These are phyloP conservation scores for Pseudogymnoascus sp. DNA, from an alignment of 2,329 filamentous ascomycete species.

Conservation along the genomic window DNA sequence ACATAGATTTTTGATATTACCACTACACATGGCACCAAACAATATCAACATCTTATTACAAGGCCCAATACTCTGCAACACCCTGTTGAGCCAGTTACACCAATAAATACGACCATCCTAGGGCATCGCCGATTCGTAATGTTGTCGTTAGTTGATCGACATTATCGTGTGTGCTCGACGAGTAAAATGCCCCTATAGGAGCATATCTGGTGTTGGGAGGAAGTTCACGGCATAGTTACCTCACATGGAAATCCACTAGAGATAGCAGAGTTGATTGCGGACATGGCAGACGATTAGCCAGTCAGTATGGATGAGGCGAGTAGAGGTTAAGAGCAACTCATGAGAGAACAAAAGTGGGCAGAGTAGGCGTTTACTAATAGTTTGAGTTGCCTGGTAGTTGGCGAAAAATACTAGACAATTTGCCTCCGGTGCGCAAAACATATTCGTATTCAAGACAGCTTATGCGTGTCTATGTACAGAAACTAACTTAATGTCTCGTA, in stretches of 20 bases:
- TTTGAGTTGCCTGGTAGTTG: too few species aligned
- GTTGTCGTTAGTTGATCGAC: slow-evolving; percentile 52
- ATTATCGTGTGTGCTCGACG: slow-evolving; percentile 42
- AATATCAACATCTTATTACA: too few species aligned
- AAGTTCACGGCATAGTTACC: too few species aligned
- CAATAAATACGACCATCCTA: slow-evolving; percentile 41
- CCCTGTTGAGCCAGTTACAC: slow-evolving; percentile 40
- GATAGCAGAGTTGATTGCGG: background rate
- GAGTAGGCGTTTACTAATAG: too few species aligned
- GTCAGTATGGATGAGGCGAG: background rate
- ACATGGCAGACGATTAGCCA: too few species aligned
- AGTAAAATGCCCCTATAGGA: slow-evolving; percentile 44
- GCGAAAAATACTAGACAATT: too few species aligned
- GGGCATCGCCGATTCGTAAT: slow-evolving; percentile 51
- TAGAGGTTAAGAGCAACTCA: background rate
- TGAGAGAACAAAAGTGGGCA: too few species aligned
- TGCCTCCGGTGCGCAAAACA: background rate
- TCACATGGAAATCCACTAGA: too few species aligned
- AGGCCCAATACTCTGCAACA: slow-evolving; percentile 34
- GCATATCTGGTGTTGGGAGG: slow-evolving; percentile 13
- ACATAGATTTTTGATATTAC: too few species aligned
- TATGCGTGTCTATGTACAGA: background rate
- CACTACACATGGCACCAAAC: too few species aligned
- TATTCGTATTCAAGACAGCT: background rate
- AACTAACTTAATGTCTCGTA: slow-evolving; percentile 12